Conservation (phyloP, 2,329 filamentous ascomycete species). For the Aurifilum marmelostoma region DNA sequence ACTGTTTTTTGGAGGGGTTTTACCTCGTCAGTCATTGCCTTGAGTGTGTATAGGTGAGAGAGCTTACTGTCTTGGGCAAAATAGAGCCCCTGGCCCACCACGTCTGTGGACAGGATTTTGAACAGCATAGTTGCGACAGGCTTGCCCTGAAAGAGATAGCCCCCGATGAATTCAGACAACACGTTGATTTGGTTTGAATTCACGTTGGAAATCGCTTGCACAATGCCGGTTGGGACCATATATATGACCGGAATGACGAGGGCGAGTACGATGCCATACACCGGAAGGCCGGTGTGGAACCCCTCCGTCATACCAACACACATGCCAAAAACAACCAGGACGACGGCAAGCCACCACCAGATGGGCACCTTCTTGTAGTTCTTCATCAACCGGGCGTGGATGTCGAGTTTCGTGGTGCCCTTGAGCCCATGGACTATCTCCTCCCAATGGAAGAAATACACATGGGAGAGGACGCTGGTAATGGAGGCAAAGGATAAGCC, state of each 20-base stretch:
- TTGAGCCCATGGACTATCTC: slow-evolving; percentile 37
- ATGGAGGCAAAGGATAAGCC: slow-evolving; percentile 38
- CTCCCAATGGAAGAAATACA: slow-evolving; percentile 70
- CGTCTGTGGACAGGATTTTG: slow-evolving; percentile 47
- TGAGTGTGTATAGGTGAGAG: no score
- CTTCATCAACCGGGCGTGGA: slow-evolving; percentile 48
- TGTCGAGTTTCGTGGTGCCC: slow-evolving; percentile 40
- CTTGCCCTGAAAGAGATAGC: slow-evolving; percentile 49
- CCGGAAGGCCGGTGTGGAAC: slow-evolving; percentile 50
- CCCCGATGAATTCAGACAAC: slow-evolving; percentile 51
- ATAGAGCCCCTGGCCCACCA: slow-evolving; percentile 47
- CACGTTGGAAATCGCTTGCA: slow-evolving; percentile 52
- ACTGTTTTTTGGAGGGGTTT: slow-evolving; percentile 31
- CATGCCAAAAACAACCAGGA: slow-evolving; percentile 39
- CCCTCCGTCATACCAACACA: slow-evolving; percentile 45
- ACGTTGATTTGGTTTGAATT: slow-evolving; percentile 53
- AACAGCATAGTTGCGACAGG: slow-evolving; percentile 52
- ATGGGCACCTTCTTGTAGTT: slow-evolving; percentile 45
- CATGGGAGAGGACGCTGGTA: slow-evolving; percentile 38
- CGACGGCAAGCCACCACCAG: slow-evolving; percentile 49
- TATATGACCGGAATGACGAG: slow-evolving; percentile 49
- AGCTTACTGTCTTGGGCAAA: slow-evolving; percentile 46
- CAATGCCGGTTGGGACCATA: slow-evolving; percentile 51
- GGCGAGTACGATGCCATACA: slow-evolving; percentile 48
- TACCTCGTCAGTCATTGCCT: not conserved